Evolutionary conservation across 2,329 filamentous ascomycete species (phyloP), one percentile per base, ranked within the genome.

Genomic region (Monilinia fructigena): DNA sequence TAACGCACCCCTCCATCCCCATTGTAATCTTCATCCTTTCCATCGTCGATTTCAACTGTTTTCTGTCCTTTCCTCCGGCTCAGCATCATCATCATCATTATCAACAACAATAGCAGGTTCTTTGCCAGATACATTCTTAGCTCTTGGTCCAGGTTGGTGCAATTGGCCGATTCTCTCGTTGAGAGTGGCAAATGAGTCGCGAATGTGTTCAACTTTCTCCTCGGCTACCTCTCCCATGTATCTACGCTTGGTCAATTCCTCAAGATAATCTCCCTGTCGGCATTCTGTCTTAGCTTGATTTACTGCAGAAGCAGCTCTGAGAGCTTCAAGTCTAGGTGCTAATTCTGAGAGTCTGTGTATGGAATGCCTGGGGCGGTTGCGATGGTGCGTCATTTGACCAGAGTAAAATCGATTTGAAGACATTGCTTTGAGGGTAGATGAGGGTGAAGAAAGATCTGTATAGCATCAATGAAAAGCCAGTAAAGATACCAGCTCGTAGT

Each of bases 231-330:
- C 7, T 38, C 45, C 20, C 10, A 14, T 6, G 45, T 61, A 61
- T 26, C 26, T 61, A 16, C 20, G 45, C n/a, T 18, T 26, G 5
- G 50, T 20, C 18, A 61, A 3, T 18, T 61, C 28, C 10, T 61
- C 58, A 5, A 61, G 58, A 3, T 50, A 26, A 7, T 50, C 45
- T 11, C 31, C 58, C 3, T 31, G 45, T 20, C 58, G 58, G 20
- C 38, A 23, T 50, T 61, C 58, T 2, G 58, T 50, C 4, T 61
- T 50, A 14, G 45, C 31, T 38, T 61, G 58, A 38, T 50, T 50
- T 8, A 8, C 45, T 7, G 58, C 58, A 1, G 58, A 61, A 12
- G 58, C 23, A 26, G 5, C 2, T 1, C 5, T 38, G 4, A 61
- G 45, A 2, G 58, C 16, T 20, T 50, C 1, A 18, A 61, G 38